A percentile compares a stretch with the other conserved stretches of the same genome.
phyloP scores from a whole-genome alignment of 306 rosid species.

The Casuarina glauca region DNA sequence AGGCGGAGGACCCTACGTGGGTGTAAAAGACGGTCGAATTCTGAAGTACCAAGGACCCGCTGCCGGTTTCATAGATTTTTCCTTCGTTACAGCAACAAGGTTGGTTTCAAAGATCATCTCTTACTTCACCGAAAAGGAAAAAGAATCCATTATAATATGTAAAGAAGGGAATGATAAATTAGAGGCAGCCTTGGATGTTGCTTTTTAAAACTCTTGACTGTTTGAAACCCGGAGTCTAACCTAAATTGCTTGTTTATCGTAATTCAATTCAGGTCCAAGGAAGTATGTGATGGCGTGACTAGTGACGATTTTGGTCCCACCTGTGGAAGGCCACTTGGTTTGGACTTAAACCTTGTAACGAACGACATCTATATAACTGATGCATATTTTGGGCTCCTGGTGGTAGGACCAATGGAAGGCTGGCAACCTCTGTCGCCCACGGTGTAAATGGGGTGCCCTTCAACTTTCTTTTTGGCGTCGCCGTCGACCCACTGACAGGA shows the following conservation, averaged over 20 bases:
- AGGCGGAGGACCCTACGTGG: constrained; percentile 40
- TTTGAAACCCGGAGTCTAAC: neutral
- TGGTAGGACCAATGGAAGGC: constrained; percentile 22
- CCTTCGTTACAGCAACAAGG: constrained; percentile 43
- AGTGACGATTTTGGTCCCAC: constrained; percentile 33
- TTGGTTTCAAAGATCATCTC: neutral
- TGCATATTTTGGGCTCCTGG: constrained; percentile 43
- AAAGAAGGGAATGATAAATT: neutral
- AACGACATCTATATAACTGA: constrained; percentile 38
- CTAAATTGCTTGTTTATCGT: neutral
- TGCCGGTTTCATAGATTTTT: constrained; percentile 33
- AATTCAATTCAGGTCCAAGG: constrained; percentile 31
- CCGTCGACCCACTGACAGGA: constrained; percentile 39
- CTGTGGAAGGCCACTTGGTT: constrained; percentile 63
- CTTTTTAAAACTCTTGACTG: neutral
- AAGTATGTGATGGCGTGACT: constrained; percentile 48
- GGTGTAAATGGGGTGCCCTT: constrained; percentile 12
- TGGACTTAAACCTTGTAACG: constrained; percentile 37
- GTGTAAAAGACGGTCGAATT: constrained; percentile 50
- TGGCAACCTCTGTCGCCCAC: constrained; percentile 23
- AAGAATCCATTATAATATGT: neutral
- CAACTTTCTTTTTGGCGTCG: constrained; percentile 32
- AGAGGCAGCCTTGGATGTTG: neutral
- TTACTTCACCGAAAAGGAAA: no score
- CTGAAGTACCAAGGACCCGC: constrained; percentile 16